Evolutionary conservation across 768 basidiomycete species (phyloP).

Genomic region (Serendipita indica): DNA sequence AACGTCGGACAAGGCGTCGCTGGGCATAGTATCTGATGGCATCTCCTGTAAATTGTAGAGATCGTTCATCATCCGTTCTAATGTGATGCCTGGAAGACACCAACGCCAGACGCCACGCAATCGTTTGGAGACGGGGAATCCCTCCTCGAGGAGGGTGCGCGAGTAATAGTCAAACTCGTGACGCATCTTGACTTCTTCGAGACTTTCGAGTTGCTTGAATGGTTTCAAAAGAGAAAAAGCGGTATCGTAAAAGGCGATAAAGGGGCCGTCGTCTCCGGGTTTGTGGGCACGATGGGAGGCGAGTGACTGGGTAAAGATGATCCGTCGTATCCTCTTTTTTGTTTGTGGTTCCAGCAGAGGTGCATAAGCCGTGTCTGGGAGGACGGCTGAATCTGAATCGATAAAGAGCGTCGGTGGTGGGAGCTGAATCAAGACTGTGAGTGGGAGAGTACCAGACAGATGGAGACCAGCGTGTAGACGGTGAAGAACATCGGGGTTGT

Average conservation of each 20-base stretch:
- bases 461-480: not conserved
- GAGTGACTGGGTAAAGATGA: not conserved
- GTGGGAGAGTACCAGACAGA: not conserved
- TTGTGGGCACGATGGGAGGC: not conserved
- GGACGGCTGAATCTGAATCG: not conserved
- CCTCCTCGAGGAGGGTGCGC: not conserved
- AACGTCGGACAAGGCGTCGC: not conserved
- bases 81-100: not conserved
- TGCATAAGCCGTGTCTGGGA: not conserved
- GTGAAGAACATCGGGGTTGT: not conserved
- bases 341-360: not conserved
- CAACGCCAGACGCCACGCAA: not conserved
- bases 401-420: not conserved
- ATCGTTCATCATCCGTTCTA: not conserved
- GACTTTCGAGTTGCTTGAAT: not conserved
- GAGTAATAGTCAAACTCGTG: slow-evolving; percentile 5
- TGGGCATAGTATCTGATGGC: no score
- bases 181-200: not conserved
- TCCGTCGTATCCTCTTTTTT: not conserved
- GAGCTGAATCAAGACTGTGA: not conserved
- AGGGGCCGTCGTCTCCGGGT: not conserved
- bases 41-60: not conserved
- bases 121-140: not conserved
- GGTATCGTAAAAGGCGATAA: not conserved
- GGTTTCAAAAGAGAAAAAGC: not conserved